These are phyloP conservation scores for Cladophialophora exuberans DNA, from an alignment of 2,329 filamentous ascomycete genomes.

Conservation along the genomic window DNA sequence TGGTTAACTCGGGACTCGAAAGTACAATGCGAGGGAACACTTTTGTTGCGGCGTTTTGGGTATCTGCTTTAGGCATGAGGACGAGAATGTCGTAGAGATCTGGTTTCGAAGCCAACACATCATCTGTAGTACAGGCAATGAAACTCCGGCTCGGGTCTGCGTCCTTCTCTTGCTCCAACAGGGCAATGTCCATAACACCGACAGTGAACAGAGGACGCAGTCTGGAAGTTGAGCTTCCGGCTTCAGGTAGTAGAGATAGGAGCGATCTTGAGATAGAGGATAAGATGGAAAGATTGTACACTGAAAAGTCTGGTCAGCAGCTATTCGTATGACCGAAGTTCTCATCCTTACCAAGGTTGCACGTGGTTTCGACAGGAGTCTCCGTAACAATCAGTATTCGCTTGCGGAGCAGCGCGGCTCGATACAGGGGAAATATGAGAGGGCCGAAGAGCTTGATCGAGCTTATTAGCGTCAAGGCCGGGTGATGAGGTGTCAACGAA, in stretches of 20 bases:
- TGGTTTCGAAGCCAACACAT: conserved; percentile 83
- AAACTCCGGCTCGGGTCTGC: conserved; percentile 64
- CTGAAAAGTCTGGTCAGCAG: conserved; percentile 48
- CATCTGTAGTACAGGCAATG: conserved; percentile 95
- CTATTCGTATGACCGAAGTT: not conserved
- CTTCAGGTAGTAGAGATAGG: conserved; percentile 67
- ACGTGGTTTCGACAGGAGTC: conserved; percentile 80
- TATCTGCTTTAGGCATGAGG: conserved; percentile 69
- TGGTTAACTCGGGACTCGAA: conserved; percentile 37
- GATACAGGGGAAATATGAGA: conserved; percentile 86
- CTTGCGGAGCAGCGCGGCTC: conserved; percentile 82
- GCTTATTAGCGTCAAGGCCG: conserved; percentile 77
- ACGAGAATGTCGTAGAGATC: conserved; percentile 88
- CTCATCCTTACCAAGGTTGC: conserved; percentile 75
- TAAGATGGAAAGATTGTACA: conserved; percentile 91
- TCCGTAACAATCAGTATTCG: conserved; percentile 85
- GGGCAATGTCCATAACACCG: conserved; percentile 88
- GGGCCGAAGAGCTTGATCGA: conserved; percentile 86
- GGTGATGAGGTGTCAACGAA: conserved; percentile 76
- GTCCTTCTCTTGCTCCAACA: conserved; percentile 55
- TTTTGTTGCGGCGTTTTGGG: conserved; percentile 58
- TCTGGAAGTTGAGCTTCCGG: conserved; percentile 63
- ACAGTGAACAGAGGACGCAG: conserved; percentile 87
- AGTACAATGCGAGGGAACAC: conserved; percentile 77
- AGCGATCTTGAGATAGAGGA: conserved; percentile 82